Percentiles rank a stretch among this genome's conserved stretches.
Conservation (phyloP, 805 yeast genomes). For the Cyberlindnera petersonii region DNA sequence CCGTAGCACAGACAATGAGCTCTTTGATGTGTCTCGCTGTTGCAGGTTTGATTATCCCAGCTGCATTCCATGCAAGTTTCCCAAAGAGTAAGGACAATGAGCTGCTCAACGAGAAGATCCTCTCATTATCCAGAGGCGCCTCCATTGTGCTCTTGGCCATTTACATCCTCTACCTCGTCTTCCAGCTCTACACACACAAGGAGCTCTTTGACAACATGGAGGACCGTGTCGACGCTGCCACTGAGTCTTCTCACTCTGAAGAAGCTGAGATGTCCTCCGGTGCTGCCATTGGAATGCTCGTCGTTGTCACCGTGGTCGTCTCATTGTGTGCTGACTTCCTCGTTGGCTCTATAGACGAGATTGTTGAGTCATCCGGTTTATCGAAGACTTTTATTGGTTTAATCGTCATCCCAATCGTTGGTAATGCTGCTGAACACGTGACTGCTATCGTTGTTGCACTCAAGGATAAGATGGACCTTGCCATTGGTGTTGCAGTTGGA, state of each 20-base stretch:
- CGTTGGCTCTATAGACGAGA: conserved; percentile 88
- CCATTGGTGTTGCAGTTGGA: conserved; percentile 95
- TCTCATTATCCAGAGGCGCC: conserved; percentile 81
- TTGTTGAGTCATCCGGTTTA: conserved; percentile 78
- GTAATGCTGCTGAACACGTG: conserved; percentile 98
- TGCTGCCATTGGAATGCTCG: conserved; percentile 51
- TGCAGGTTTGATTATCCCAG: conserved; percentile 86
- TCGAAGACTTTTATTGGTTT: conserved; percentile 95
- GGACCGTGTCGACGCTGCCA: conserved; percentile 36
- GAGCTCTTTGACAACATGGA: conserved; percentile 60
- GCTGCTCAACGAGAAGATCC: conserved; percentile 41
- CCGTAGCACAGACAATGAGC: conserved; percentile 97
- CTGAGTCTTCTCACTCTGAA: conserved; percentile 19
- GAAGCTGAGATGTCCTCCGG: conserved; percentile 43
- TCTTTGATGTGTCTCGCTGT: conserved; percentile 89
- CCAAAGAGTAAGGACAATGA: conserved; percentile 36
- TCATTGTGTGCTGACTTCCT: conserved; percentile 90
- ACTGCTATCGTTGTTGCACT: conserved; percentile 93
- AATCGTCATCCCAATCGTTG: conserved; percentile 92
- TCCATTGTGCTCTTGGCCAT: conserved; percentile 72
- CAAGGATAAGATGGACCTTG: conserved; percentile 96
- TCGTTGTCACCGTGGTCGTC: conserved; percentile 69
- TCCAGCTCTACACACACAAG: conserved; percentile 87
- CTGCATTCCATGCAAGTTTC: conserved; percentile 87
- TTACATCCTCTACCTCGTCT: conserved; percentile 73